A percentile compares a stretch with the other conserved stretches of the same genome.
These are phyloP conservation scores for Boletus vermiculosoides DNA, from an alignment of 768 basidiomycete genomes.

Conservation along the genomic window DNA sequence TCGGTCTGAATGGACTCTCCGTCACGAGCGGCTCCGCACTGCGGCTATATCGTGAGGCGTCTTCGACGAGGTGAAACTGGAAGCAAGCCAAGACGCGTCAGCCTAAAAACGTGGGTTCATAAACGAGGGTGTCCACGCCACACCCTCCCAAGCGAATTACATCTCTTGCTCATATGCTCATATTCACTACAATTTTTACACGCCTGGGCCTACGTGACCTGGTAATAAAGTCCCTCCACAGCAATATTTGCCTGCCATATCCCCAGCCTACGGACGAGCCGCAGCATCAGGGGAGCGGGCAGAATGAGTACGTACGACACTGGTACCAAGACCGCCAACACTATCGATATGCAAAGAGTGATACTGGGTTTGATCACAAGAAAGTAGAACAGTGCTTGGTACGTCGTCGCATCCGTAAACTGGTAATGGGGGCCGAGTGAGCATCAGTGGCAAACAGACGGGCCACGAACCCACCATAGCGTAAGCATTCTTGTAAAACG, in stretches of 20 bases:
- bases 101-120: slow-evolving; percentile 28
- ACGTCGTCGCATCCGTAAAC: slow-evolving; percentile 82
- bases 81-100: slow-evolving; percentile 41
- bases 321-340: slow-evolving; percentile 54
- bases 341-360: slow-evolving; percentile 61
- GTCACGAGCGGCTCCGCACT: slow-evolving; percentile 7
- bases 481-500: slow-evolving; percentile 81
- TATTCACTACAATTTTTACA: slow-evolving; percentile 1
- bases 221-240: slow-evolving; percentile 61
- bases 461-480: slow-evolving; percentile 57
- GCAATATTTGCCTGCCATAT: slow-evolving; percentile 85
- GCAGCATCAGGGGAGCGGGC: slow-evolving; percentile 66
- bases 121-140: slow-evolving; percentile 31
- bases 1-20: neutral
- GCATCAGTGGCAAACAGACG: neutral
- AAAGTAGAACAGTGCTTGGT: slow-evolving; percentile 86
- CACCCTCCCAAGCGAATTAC: slow-evolving; percentile 21
- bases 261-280: slow-evolving; percentile 64
- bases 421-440: slow-evolving; percentile 27
- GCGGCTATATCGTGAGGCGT: neutral
- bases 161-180: too few species aligned
- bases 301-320: slow-evolving; percentile 57
- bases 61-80: slow-evolving; percentile 15
- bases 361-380: slow-evolving; percentile 83
- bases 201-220: slow-evolving; percentile 25